Base-by-base conservation (phyloP, 805 yeast species). In the Metschnikowia henanensis region DNA sequence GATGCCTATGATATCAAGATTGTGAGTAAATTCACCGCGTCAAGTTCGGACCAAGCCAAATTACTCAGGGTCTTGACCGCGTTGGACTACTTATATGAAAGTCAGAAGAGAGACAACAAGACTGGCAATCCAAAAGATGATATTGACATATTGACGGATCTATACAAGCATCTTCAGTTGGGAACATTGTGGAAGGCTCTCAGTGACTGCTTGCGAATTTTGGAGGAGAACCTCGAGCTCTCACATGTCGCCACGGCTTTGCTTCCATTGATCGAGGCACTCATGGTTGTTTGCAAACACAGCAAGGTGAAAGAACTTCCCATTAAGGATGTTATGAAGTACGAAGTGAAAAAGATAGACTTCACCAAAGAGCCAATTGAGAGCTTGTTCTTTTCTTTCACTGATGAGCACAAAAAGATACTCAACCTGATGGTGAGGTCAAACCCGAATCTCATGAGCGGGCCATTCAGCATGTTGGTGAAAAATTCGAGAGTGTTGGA, bases 221-320 rank as follows among this genome's bases (percentile, higher is more conserved):
- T 87, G 45, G 92, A 84, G 56, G 81, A 76, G 18, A 76, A 77
- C 31, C 72, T 76, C 13, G 70, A 72, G 13, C 65, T 83, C 18
- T 44, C 61, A 1, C 61, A 57, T 37, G 79, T 88, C 35, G 90
- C 96, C 0, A 84, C 95, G 1, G 84, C 87, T 1, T 65, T 91
- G 19, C 70, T 92, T 19, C 97, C 98, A 0, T 64, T 90, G 48
- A 88, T 92, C 48, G 99, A 92, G 61, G 83, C 96, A 0, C 71
- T 94, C 44, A 89, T 94, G 95, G 96, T 92, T 38, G 94, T 94
- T n/a, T 90, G 96, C 65, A 91, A 91, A 58, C 95, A 87, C 57
- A 80, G 88, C 53, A 77, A 77, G 48, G 83, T 80, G 31, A 77
- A 75, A 56, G 84, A 78, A 40, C 65, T 75, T 44, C 83, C 72